Evolutionary conservation across 2,329 filamentous ascomycete genomes (phyloP), one percentile per base, ranked within the genome.

Genomic region (Fusarium proliferatum): DNA sequence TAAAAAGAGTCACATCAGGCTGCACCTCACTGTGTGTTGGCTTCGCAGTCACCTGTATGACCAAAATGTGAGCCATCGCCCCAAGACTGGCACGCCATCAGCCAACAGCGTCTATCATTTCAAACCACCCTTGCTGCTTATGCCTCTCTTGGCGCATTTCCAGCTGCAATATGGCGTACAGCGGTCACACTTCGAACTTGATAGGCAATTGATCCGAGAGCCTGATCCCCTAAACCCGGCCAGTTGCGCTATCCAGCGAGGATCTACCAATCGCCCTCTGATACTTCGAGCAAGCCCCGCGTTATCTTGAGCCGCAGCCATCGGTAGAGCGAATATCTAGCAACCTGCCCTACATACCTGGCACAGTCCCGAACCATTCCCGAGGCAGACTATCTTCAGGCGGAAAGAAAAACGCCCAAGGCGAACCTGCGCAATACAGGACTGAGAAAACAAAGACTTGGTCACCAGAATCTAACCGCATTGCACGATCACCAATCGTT

Each of bases 291-390:
- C 38, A 46, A 33, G 49, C 57, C 43, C 57, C 57, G 36, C 51
- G 33, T 21, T 26, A 10, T 28, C 34, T 43, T 39, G 45, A 69
- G 66, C 64, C 51, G 64, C 66, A 69, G 57, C 26, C 17, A 17
- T 48, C 21, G n/a, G 8, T 36, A 41, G 39, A 41, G 51, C 28
- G 36, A 57, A 68, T 64, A 69, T 68, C 51, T 52, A 56, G 23
- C 48, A 51, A 53, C 28, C 15, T 33, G 38, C n/a, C 49, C 38
- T 2, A 9, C 42, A 51, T 46, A 23, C 21, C 28, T 38, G 28
- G 13, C 5, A 9, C 39, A 49, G 30, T 13, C 28, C 5, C 13
- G 5, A 49, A 38, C n/a, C 33, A 61, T 23, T 19, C 33, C 9
- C 51, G 16, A 69, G 58, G 67, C 67, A 69, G 33, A 69, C 41